Percentiles rank a stretch among this genome's conserved stretches.
phyloP scores from a whole-genome alignment of 1,284 basidiomycete genomes.

The Cutaneotrichosporon sp. region DNA sequence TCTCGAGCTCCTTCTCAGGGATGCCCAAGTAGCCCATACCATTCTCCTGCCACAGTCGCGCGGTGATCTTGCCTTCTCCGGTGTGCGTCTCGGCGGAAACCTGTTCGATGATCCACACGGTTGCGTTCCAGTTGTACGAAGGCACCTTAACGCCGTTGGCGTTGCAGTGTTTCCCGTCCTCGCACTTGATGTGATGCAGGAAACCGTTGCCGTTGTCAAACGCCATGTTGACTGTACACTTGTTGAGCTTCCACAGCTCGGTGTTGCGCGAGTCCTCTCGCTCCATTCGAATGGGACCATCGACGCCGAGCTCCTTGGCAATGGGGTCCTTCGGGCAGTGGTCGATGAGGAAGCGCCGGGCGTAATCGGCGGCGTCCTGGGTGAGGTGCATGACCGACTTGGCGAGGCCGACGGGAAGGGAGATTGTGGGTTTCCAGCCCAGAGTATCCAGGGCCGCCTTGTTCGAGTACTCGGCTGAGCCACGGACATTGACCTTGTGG shows the following conservation, averaged over 20 bases:
- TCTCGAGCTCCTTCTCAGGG: constrained; percentile 12
- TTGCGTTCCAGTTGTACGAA: constrained; percentile 46
- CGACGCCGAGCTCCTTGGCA: constrained; percentile 2
- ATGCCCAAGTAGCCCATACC: constrained; percentile 45
- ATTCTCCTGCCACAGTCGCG: constrained; percentile 40
- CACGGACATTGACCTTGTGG: constrained; percentile 19
- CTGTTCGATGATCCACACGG: constrained; percentile 34
- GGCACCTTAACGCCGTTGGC: constrained; percentile 37
- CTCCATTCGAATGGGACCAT: constrained; percentile 7
- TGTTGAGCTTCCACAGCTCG: constrained; percentile 40
- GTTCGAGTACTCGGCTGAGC: constrained; percentile 23
- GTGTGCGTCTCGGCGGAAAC: constrained; percentile 13
- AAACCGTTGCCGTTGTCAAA: constrained; percentile 43
- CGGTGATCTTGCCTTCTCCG: constrained; percentile 27
- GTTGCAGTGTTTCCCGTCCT: constrained; percentile 39
- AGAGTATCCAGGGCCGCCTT: constrained; percentile 25
- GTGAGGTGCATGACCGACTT: constrained; percentile 30
- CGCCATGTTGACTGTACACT: constrained; percentile 48
- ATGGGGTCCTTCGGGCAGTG: constrained; percentile 28
- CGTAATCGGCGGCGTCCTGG: constrained; percentile 33
- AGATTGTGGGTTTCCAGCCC: constrained; percentile 33
- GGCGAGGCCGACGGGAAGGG: constrained; percentile 33
- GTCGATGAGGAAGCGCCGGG: constrained; percentile 31
- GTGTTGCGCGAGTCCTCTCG: constrained; percentile 43
- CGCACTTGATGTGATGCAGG: constrained; percentile 49